Conservation (phyloP, 2,329 filamentous ascomycete species). For the Penicillium italicum region DNA sequence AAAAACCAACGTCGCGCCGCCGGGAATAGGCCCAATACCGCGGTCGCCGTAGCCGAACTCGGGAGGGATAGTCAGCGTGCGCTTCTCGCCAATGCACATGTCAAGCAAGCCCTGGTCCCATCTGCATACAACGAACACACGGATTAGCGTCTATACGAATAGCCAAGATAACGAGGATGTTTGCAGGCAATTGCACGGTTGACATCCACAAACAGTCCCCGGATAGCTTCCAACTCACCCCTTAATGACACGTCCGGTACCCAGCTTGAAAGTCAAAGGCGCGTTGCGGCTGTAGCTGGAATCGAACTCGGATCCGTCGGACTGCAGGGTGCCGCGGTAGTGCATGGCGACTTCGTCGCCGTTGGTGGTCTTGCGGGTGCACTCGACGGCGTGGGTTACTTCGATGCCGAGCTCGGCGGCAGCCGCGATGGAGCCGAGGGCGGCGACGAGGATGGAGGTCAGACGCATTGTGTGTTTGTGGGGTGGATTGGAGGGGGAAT, state of each 20-base stretch:
- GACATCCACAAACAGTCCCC: neutral
- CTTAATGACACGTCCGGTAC: slow-evolving; percentile 79
- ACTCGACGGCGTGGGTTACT: slow-evolving; percentile 68
- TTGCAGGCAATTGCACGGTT: neutral
- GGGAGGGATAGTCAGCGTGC: slow-evolving; percentile 85
- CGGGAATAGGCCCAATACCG: slow-evolving; percentile 76
- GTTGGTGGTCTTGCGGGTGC: slow-evolving; percentile 69
- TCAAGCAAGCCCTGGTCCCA: slow-evolving; percentile 88
- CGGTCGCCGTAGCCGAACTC: slow-evolving; percentile 76
- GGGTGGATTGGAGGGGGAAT: neutral
- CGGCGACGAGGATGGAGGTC: slow-evolving; percentile 37
- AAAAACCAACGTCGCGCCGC: slow-evolving; percentile 78
- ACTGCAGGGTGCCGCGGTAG: slow-evolving; percentile 77
- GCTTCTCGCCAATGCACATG: slow-evolving; percentile 96
- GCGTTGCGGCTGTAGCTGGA: slow-evolving; percentile 70
- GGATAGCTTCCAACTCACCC: slow-evolving; percentile 55
- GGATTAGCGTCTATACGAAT: slow-evolving; percentile 2
- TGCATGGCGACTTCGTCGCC: slow-evolving; percentile 83
- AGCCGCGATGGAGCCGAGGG: slow-evolving; percentile 50
- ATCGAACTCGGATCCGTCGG: slow-evolving; percentile 77
- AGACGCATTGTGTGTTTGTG: slow-evolving; percentile 42
- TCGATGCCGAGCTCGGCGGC: slow-evolving; percentile 66
- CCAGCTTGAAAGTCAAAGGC: slow-evolving; percentile 77
- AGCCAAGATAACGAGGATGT: neutral
- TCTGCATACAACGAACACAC: slow-evolving; percentile 40